Evolutionary conservation across 108 stramenopile species (phyloP).

Genomic region (Schizochytrium sp.): DNA sequence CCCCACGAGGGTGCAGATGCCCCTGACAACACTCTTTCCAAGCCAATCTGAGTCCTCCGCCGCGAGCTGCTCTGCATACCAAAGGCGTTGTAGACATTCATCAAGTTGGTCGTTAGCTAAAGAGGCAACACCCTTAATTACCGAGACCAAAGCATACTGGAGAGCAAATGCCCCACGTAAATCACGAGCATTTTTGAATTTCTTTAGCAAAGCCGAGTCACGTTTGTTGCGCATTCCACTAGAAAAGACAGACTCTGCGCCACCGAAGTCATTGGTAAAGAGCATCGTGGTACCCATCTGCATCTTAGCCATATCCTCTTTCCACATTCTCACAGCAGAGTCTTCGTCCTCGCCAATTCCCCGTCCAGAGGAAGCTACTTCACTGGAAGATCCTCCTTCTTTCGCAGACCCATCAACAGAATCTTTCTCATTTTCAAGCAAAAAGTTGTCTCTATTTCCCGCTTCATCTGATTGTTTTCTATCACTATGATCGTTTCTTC

Average conservation of each 20-base stretch:
- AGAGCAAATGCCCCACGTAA: slow-evolving; percentile 58
- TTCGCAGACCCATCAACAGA: too few relatives aligned
- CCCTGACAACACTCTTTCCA: slow-evolving; percentile 35
- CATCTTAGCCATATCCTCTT: slow-evolving; percentile 57
- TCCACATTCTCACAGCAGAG: not conserved
- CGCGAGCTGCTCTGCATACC: slow-evolving; percentile 52
- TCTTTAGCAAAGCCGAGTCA: not conserved
- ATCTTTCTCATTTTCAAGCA: too few relatives aligned
- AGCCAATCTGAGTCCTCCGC: slow-evolving; percentile 54
- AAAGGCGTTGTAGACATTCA: slow-evolving; percentile 43
- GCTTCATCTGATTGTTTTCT: too few relatives aligned
- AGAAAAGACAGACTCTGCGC: slow-evolving; percentile 55
- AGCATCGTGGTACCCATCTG: slow-evolving; percentile 55
- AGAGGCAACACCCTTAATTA: slow-evolving; percentile 56
- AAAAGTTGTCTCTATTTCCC: too few relatives aligned
- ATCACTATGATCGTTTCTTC: too few relatives aligned
- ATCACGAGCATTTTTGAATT: not conserved
- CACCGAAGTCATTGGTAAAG: slow-evolving; percentile 29
- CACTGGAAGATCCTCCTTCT: too few relatives aligned
- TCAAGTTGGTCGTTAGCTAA: slow-evolving; percentile 59
- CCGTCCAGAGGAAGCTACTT: not conserved
- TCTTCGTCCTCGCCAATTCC: not conserved
- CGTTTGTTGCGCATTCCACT: slow-evolving; percentile 38
- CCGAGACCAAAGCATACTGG: slow-evolving; percentile 43
- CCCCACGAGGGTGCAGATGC: slow-evolving; percentile 55